Evolutionary conservation across 2,329 filamentous ascomycete genomes (phyloP).

Genomic region (Ophiostoma tasmaniense): DNA sequence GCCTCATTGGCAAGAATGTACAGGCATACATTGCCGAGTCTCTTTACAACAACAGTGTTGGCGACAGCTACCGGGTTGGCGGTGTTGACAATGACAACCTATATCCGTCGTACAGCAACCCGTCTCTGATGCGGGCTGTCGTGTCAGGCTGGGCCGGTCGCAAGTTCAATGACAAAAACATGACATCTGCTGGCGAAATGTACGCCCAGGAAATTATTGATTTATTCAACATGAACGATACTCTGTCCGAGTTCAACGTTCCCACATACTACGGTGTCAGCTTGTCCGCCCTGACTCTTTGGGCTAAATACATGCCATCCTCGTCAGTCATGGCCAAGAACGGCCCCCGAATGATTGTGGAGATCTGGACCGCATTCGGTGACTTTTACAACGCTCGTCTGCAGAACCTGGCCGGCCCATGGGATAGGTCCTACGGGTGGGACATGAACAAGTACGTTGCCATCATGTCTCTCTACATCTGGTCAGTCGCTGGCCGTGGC

Average conservation of each 20-base stretch:
- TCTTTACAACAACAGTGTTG: constrained; percentile 46
- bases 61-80: constrained; percentile 54
- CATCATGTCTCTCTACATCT: constrained; percentile 50
- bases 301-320: constrained; percentile 48
- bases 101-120: constrained; percentile 38
- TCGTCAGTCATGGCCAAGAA: constrained; percentile 44
- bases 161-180: constrained; percentile 45
- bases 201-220: constrained; percentile 49
- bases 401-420: constrained; percentile 54
- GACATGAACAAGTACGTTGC: constrained; percentile 56
- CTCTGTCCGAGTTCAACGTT: constrained; percentile 54
- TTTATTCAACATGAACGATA: constrained; percentile 47
- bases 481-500: constrained; percentile 46
- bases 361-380: constrained; percentile 40
- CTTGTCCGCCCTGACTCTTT: constrained; percentile 49
- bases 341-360: constrained; percentile 41
- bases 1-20: constrained; percentile 33
- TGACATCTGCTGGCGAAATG: constrained; percentile 47
- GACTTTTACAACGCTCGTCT: constrained; percentile 49
- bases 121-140: constrained; percentile 52
- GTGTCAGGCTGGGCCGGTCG: constrained; percentile 51
- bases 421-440: constrained; percentile 55
- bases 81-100: constrained; percentile 53
- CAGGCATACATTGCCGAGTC: constrained; percentile 42
- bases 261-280: constrained; percentile 57